Evolutionary conservation across 2,329 filamentous ascomycete genomes (phyloP), one percentile per base, ranked within the genome.

Genomic region (Fusarium scirpi): DNA sequence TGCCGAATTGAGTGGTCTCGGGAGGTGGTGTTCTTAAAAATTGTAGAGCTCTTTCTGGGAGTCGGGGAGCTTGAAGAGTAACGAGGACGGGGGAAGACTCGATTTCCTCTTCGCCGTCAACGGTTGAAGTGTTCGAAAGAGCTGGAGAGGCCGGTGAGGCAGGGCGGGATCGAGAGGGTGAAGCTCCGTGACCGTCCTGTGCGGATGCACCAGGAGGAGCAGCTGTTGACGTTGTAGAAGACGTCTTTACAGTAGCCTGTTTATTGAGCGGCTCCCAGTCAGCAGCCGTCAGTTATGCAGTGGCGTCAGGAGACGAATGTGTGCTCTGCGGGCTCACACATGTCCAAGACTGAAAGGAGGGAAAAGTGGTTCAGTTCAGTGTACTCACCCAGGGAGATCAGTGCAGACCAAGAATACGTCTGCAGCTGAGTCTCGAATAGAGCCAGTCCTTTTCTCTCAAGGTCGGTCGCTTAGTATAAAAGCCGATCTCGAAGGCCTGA

Each of bases 81-180:
- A 88, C 88, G 27, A 91, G 82, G 62, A 85, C 79, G 47, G 88
- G 89, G 41, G 88, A 90, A 51, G 84, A 86, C 61, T 84, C 85
- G 72, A 83, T 80, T 76, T 86, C 84, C 78, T 82, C 84, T 78
- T 83, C 83, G 74, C 82, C 85, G 84, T 88, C 87, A 54, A 87
- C 86, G 43, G 89, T 91, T 43, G 89, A 91, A 47, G 86, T 83
- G 63, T 85, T 86, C 58, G 89, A 91, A 62, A 91, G 83, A 55
- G 89, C 85, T 62, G 89, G 88, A 56, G 88, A 90, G 59, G 77
- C 79, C 65, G 84, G 82, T n/a, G 82, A 79, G 57, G 76, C 76
- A 69, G 73, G 66, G 65, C 69, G 69, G 69, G 69, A 72, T 65
- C 77, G 77, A 77, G 77, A 76, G 75, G 77, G 78, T 74, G 76